Evolutionary conservation across 805 yeast genomes (phyloP), one percentile per base, ranked within the genome.

Genomic region (Candida loeiensis): DNA sequence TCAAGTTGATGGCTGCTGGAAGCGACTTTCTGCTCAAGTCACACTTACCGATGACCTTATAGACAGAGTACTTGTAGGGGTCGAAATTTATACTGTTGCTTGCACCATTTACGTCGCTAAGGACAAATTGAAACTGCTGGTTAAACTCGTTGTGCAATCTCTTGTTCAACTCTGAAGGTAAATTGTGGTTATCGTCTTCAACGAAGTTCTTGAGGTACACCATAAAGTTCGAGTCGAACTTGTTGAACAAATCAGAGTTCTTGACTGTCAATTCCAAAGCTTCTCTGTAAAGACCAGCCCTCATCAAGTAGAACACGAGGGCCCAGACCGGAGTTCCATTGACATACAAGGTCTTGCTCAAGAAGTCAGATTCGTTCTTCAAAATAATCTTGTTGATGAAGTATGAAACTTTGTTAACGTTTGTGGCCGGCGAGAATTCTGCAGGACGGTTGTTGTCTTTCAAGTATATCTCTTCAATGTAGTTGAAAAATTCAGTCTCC

Each of bases 261-360:
- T 76, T 74, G 4, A 71, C 53, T 2, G 86, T 80, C 38, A 85
- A 75, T 27, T 79, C 80, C 22, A 85, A 64, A 0, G 96, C 96
- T 48, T 90, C 98, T 34, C 77, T 67, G 47, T 77, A 64, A 48
- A 85, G 76, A 2, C 99, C 98, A 3, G 91, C 81, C 54, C 99
- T 79, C 37, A 93, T 59, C 45, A 91, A 68, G 60, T 86, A 91
- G 57, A 84, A 93, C 8, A 93, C 64, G 27, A 88, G 64, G 0
- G 96, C 96, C 99, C 99, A 91, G n/a, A 93, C 77, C 7, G 98
- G 98, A 1, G 77, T 69, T 13, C 89, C 89, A 61, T 91, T 90
- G 17, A 88, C 80, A 40, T 54, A 54, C 41, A 66, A 53, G 1
- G 73, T 66, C 40, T 59, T 59, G 8, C 40, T 41, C 29, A 40